Percentiles rank a stretch among this genome's conserved stretches.
Conservation (phyloP, 345 rosid genomes). For the Cardamine chenopodiifolia region DNA sequence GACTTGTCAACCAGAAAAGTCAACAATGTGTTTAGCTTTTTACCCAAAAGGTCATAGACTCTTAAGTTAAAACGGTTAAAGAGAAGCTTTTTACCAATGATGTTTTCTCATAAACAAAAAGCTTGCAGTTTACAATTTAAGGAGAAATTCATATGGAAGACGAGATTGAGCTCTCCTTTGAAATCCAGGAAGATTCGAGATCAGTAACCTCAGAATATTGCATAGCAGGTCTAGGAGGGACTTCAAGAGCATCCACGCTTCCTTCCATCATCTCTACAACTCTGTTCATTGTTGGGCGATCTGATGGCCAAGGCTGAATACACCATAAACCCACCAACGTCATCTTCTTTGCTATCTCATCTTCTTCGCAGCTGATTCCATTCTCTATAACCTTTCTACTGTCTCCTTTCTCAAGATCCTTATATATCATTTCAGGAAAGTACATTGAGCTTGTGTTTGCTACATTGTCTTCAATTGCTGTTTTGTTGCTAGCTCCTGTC, state of each 20-base stretch:
- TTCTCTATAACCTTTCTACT: neutral
- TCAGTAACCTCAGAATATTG: neutral
- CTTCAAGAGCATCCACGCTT: constrained; percentile 8
- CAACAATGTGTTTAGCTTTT: neutral
- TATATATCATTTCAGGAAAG: constrained; percentile 45
- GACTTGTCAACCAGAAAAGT: neutral
- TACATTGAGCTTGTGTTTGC: constrained; percentile 30
- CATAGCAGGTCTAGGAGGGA: constrained; percentile 36
- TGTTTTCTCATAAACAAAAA: neutral
- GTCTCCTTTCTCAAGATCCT: constrained; percentile 32
- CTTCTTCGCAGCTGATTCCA: constrained; percentile 18
- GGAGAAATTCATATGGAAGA: neutral
- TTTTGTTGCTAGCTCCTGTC: constrained; percentile 14
- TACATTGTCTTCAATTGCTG: neutral
- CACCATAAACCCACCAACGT: constrained; percentile 43
- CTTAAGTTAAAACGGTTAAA: neutral
- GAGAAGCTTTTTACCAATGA: neutral
- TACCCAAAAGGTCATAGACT: no score
- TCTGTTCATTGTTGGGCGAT: constrained; percentile 37
- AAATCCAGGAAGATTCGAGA: constrained; percentile 9
- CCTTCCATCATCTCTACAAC: constrained; percentile 49
- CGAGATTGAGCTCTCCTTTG: neutral
- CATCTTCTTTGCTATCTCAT: constrained; percentile 40
- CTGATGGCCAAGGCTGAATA: constrained; percentile 43
- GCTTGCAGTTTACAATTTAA: neutral